Base-by-base conservation (phyloP, 345 rosid species). In the Lumnitzera racemosa region DNA sequence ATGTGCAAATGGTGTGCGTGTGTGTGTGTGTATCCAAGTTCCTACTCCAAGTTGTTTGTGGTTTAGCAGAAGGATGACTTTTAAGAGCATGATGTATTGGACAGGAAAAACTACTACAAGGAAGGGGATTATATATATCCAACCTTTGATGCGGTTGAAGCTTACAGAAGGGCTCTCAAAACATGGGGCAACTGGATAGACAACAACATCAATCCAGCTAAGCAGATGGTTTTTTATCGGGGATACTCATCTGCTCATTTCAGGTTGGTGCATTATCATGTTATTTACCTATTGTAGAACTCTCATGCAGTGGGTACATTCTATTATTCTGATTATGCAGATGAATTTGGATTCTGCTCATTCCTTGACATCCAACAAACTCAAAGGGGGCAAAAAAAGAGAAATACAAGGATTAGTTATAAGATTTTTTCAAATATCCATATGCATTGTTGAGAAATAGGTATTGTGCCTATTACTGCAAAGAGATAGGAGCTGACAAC, bases 201-300 rank as follows among this genome's bases (percentile, higher is more conserved):
- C 67, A 3, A 67, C 23, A 85, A 84, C 53, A 50, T 86, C 16
- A 69, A 87, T 53, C 84, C 85, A 12, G 27, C 49, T 62, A 86
- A 77, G 61, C 86, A 87, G 73, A 68, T 87, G 61, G 89, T 94
- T 51, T 75, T 94, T 58, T 94, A 87, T 64, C 91, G 99, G 15
- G 99, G 99, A 71, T 94, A 87, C 73, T 94, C 97, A 59, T 82
- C 96, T 15, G 91, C 97, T 51, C 97, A 94, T 80, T 94, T 90
- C 78, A 87, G 96, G 98, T 87, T 73, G 13, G 36, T 25, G 3
- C 15, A 29, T 8, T 61, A 13, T 50, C 46, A 50, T 24, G 2
- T 13, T 15, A 27, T 16, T 31, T 3, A 3, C 20, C 25, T 15
- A 51, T 11, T 56, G 46, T 4, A 11, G 17, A 53, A 29, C 24